A percentile compares a stretch with the other conserved stretches of the same genome.
These are phyloP conservation scores for Lasiodiplodia sp. DNA, from an alignment of 2,329 filamentous ascomycete species.

Conservation along the genomic window DNA sequence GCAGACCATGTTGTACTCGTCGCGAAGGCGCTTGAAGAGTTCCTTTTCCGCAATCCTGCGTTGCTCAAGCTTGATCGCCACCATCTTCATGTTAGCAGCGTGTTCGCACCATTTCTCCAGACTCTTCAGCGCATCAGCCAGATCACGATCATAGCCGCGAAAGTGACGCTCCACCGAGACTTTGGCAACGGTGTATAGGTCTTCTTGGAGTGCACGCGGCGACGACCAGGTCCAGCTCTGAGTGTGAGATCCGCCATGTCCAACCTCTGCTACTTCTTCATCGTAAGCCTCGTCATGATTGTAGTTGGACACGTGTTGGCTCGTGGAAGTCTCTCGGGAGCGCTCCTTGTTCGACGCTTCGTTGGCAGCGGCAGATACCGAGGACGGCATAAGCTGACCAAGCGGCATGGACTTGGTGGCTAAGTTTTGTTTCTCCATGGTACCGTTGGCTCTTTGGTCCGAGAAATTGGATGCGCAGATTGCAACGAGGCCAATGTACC, in stretches of 20 bases:
- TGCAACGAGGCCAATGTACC: not conserved
- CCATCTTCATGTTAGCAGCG: slow-evolving; percentile 8
- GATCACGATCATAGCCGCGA: slow-evolving; percentile 19
- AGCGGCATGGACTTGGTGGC: not conserved
- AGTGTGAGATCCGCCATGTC: slow-evolving; percentile 16
- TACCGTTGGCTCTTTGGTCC: not conserved
- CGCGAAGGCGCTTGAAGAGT: not conserved
- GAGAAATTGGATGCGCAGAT: not conserved
- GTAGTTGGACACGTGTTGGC: not conserved
- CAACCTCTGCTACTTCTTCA: not conserved
- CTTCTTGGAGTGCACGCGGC: slow-evolving; percentile 7
- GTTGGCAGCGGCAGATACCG: not conserved
- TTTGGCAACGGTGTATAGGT: slow-evolving; percentile 18
- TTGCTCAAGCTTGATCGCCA: slow-evolving; percentile 15
- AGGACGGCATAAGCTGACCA: not conserved
- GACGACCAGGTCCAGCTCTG: slow-evolving; percentile 28
- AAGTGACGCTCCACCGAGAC: slow-evolving; percentile 28
- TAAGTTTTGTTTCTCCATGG: slow-evolving; percentile 4
- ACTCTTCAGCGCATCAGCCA: slow-evolving; percentile 16
- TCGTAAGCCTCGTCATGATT: not conserved
- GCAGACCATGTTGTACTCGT: not conserved
- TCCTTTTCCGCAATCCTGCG: slow-evolving; percentile 25
- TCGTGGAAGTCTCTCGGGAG: not conserved
- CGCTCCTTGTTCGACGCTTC: not conserved
- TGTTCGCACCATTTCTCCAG: slow-evolving; percentile 28